A percentile compares a stretch with the other conserved stretches of the same genome.
Evolutionary conservation across 2,329 filamentous ascomycete species (phyloP).

Genomic region (Colletotrichum eleusines): DNA sequence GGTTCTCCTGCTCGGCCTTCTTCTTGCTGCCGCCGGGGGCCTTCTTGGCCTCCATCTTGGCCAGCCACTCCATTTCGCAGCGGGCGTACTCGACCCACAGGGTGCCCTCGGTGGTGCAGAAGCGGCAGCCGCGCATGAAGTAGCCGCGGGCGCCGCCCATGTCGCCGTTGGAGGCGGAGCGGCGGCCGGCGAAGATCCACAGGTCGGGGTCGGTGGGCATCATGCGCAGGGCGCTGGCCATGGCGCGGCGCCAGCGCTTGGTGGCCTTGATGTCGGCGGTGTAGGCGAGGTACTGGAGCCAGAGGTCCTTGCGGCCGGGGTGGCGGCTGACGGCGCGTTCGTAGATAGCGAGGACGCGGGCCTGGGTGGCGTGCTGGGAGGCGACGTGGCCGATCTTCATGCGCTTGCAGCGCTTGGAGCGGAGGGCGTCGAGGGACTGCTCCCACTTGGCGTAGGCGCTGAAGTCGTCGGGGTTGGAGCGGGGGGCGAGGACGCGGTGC

Average conservation of each 20-base stretch:
- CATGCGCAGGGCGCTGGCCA: conserved; percentile 80
- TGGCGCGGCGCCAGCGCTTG: conserved; percentile 73
- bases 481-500: conserved; percentile 87
- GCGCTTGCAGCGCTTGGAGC: conserved; percentile 84
- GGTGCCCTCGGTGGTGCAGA: conserved; percentile 80
- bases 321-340: conserved; percentile 89
- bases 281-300: conserved; percentile 92
- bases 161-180: conserved; percentile 83
- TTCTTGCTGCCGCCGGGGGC: conserved; percentile 67
- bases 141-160: conserved; percentile 86
- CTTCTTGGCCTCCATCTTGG: conserved; percentile 81
- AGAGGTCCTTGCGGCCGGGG: conserved; percentile 82
- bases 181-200: conserved; percentile 87
- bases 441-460: conserved; percentile 84
- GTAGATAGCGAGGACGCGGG: conserved; percentile 88
- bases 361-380: conserved; percentile 78
- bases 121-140: conserved; percentile 90
- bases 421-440: conserved; percentile 77
- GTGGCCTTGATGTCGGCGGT: conserved; percentile 75
- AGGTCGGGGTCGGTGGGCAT: conserved; percentile 86
- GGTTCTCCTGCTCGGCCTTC: conserved; percentile 58
- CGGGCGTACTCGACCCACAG: conserved; percentile 93
- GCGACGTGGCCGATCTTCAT: conserved; percentile 78
- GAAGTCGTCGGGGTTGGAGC: conserved; percentile 82
- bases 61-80: conserved; percentile 92